phyloP scores from a whole-genome alignment of 257 asterid species.

The Solanum ossicruentum region DNA sequence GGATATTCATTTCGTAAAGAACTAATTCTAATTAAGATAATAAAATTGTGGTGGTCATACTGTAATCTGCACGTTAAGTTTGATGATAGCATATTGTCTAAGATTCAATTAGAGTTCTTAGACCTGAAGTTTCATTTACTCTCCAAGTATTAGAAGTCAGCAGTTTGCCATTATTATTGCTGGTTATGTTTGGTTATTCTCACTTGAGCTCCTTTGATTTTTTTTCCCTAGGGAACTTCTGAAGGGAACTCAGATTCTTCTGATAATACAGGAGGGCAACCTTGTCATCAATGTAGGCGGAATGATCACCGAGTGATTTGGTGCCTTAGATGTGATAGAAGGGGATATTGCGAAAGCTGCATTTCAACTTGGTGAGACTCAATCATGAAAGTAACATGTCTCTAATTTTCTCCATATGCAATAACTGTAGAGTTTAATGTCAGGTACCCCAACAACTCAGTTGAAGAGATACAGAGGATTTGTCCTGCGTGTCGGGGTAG shows the following conservation, averaged over 20 bases:
- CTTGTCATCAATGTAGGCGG: slow-evolving; percentile 91
- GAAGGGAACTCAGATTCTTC: slow-evolving; percentile 70
- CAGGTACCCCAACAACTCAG: slow-evolving; percentile 72
- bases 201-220: slow-evolving; percentile 2
- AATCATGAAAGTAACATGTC: neutral
- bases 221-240: slow-evolving; percentile 45
- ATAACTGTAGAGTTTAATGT: slow-evolving; percentile 11
- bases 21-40: neutral
- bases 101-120: neutral
- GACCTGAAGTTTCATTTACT: neutral
- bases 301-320: slow-evolving; percentile 45
- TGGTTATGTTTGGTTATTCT: neutral
- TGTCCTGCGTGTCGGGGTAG: slow-evolving; percentile 98
- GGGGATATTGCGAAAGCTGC: slow-evolving; percentile 92
- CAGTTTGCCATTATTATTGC: neutral
- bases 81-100: neutral
- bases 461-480: slow-evolving; percentile 60
- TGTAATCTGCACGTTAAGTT: neutral
- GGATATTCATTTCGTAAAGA: neutral
- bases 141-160: neutral
- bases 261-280: slow-evolving; percentile 75
- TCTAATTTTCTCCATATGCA: slow-evolving; percentile 2
- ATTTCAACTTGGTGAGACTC: slow-evolving; percentile 72
- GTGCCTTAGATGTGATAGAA: slow-evolving; percentile 85
- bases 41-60: neutral